Conservation (phyloP, 2,329 filamentous ascomycete genomes). For the Orbilia brochopaga region DNA sequence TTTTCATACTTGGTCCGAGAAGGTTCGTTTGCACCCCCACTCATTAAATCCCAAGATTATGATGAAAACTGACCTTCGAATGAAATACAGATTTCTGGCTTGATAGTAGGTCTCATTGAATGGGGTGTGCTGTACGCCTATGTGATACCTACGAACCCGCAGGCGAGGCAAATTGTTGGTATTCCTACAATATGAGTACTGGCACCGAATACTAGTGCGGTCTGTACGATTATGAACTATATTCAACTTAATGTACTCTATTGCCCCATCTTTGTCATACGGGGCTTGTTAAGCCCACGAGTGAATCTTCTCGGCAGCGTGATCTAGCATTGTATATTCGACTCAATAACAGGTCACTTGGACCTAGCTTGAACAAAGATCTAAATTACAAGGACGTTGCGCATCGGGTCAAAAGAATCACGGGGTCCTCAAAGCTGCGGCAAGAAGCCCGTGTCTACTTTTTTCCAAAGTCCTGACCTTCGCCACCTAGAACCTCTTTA, state of each 20-base stretch:
- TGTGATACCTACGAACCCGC: slow-evolving; percentile 37
- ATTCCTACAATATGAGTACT: slow-evolving; percentile 30
- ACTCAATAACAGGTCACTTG: too few relatives aligned
- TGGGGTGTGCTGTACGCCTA: slow-evolving; percentile 53
- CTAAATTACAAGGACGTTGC: background rate
- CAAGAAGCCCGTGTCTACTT: too few relatives aligned
- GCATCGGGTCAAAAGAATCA: background rate
- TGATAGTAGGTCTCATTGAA: slow-evolving; percentile 51
- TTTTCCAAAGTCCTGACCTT: slow-evolving; percentile 49
- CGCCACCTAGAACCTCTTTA: slow-evolving; percentile 74
- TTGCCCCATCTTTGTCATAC: too few relatives aligned
- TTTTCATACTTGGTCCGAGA: slow-evolving; percentile 99
- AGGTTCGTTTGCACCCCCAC: slow-evolving; percentile 67
- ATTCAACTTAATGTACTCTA: too few relatives aligned
- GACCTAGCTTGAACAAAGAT: background rate
- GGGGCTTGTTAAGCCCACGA: too few relatives aligned
- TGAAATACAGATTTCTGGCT: slow-evolving; percentile 52
- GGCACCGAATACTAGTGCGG: background rate
- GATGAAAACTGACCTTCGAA: background rate
- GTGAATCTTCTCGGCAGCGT: background rate
- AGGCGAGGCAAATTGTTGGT: slow-evolving; percentile 33
- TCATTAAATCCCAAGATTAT: background rate
- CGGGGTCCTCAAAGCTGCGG: too few relatives aligned
- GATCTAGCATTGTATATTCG: slow-evolving; percentile 1
- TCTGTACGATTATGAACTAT: too few relatives aligned